Conservation (phyloP, 2,329 filamentous ascomycete genomes). For the Ampelomyces quisqualis region DNA sequence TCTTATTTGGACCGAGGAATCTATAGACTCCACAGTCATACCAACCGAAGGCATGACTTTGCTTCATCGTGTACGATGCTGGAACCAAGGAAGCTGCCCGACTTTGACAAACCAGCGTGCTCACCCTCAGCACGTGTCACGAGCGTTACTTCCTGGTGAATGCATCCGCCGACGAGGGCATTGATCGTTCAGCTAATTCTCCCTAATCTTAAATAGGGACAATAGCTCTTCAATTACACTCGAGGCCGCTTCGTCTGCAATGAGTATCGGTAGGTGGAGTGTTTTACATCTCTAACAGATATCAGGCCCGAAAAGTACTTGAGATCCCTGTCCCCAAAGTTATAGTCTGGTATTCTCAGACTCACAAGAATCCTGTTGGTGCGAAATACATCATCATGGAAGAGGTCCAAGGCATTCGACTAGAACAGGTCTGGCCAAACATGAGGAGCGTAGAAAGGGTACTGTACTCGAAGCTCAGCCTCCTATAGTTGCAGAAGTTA, state of each 20-base stretch:
- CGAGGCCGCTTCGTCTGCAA: slow-evolving; percentile 29
- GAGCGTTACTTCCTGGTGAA: slow-evolving; percentile 12
- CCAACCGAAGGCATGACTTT: neutral
- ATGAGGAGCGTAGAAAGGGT: no score
- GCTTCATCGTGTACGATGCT: slow-evolving; percentile 5
- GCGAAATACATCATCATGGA: slow-evolving; percentile 41
- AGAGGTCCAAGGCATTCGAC: slow-evolving; percentile 29
- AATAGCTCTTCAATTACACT: slow-evolving; percentile 34
- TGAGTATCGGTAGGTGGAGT: slow-evolving; percentile 10
- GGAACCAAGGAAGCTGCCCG: slow-evolving; percentile 10
- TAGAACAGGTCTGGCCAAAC: slow-evolving; percentile 32
- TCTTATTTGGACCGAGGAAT: slow-evolving; percentile 4
- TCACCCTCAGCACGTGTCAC: neutral
- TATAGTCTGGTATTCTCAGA: slow-evolving; percentile 36
- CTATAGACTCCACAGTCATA: no score
- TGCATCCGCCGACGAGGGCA: slow-evolving; percentile 1
- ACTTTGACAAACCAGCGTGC: neutral
- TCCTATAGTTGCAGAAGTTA: no score
- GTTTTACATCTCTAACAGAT: slow-evolving; percentile 4
- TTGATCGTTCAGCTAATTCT: slow-evolving; percentile 7
- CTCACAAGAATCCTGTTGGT: slow-evolving; percentile 28
- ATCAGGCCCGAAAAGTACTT: slow-evolving; percentile 32
- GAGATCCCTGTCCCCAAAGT: slow-evolving; percentile 37
- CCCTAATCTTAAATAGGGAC: slow-evolving; percentile 16
- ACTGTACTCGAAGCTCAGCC: no score